Evolutionary conservation across 225 moss, liverwort and hornwort genomes (phyloP), one percentile per base, ranked within the genome.

Genomic region (Neckera pumila): DNA sequence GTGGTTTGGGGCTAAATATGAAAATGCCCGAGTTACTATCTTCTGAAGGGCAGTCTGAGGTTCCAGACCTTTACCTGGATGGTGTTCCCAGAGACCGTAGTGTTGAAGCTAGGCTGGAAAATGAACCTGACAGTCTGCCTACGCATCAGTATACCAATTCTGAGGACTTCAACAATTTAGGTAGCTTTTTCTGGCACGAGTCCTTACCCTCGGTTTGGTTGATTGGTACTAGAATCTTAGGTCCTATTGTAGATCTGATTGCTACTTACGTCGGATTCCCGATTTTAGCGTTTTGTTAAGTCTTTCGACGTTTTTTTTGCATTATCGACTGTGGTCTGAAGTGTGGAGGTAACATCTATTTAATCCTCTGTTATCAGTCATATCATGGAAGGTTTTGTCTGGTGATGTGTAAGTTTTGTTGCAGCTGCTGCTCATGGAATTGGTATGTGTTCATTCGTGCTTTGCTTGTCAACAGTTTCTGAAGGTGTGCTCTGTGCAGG

Each of bases 21-120:
- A 93, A 90, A 84, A 86, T 91, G 83, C 88, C 94, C 59, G 89
- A 92, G 71, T 83, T 88, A 57, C 42, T n/a, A 40, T 89, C 75
- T 78, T 90, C 89, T 72, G 91, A 67, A 57, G 89, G 67, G 79
- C 81, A 87, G 40, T 87, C 87, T 65, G 95, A 92, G 89, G 93
- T 94, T 84, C 91, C 97, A 64, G 97, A 95, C 66, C 87, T 95
- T 63, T 91, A 90, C 88, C 88, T 95, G 81, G 95, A 96, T 92
- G 92, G 83, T 76, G 85, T 89, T 82, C 85, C 93, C 17, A 94
- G 92, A 66, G 91, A 88, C 69, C 76, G 76, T 38, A 81, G 69
- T 76, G 63, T 54, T n/a, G 92, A 91, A 88, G 72, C 83, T 72
- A 75, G 64, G 56, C 86, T 84, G 83, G 54, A 79, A 56, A 79